Evolutionary conservation across 345 rosid species (phyloP).

Genomic region (Tarenaya hassleriana): DNA sequence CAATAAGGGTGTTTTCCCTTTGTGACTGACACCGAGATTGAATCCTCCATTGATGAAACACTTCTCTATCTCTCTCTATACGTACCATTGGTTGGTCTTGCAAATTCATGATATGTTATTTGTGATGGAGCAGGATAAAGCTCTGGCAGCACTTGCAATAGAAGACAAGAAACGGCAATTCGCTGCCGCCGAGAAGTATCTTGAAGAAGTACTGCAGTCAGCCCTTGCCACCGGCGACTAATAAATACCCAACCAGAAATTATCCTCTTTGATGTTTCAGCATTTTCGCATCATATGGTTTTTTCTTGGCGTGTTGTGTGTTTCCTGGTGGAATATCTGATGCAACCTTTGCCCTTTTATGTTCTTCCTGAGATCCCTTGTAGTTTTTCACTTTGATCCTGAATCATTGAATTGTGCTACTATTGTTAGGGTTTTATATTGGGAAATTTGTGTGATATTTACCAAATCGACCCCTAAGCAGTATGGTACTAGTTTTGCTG

Average conservation of each 20-base stretch:
- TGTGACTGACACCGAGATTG: background rate
- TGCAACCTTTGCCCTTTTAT: too few species aligned
- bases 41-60: constrained; percentile 4
- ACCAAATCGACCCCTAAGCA: too few species aligned
- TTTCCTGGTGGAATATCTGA: too few species aligned
- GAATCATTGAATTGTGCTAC: too few species aligned
- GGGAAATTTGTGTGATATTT: too few species aligned
- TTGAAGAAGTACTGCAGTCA: constrained; percentile 80
- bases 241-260: background rate
- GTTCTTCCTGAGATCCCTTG: too few species aligned
- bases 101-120: constrained; percentile 12
- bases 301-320: too few species aligned
- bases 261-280: background rate
- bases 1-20: background rate
- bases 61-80: constrained; percentile 5
- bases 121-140: constrained; percentile 61
- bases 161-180: constrained; percentile 92
- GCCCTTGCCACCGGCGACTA: constrained; percentile 45
- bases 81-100: constrained; percentile 6
- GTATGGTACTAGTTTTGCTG: too few species aligned
- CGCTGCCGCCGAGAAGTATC: constrained; percentile 83
- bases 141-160: constrained; percentile 84
- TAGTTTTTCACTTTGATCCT: too few species aligned
- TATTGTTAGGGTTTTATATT: too few species aligned
- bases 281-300: too few species aligned